These are phyloP conservation scores for Huiozyma sinensis DNA, from an alignment of 805 yeast genomes.

Conservation along the genomic window DNA sequence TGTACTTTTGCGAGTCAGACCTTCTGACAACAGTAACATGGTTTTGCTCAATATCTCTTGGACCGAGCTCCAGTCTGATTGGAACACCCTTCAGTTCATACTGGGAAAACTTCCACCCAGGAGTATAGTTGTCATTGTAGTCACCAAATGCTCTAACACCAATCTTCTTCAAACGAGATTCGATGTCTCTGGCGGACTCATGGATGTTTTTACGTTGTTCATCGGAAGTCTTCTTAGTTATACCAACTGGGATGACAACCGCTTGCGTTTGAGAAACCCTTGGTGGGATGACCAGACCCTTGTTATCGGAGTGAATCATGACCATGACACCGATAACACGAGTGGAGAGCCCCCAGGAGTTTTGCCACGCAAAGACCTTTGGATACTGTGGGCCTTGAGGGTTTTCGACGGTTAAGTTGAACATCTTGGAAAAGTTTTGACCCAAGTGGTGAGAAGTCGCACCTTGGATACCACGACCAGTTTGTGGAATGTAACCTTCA, in stretches of 20 bases:
- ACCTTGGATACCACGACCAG: constrained; percentile 99
- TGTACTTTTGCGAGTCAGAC: constrained; percentile 69
- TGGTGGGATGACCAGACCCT: constrained; percentile 96
- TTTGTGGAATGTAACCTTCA: constrained; percentile 95
- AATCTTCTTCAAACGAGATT: constrained; percentile 43
- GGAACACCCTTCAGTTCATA: constrained; percentile 96
- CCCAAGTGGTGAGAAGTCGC: constrained; percentile 98
- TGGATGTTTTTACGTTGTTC: constrained; percentile 64
- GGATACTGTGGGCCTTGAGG: constrained; percentile 87
- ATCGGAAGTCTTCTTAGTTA: constrained; percentile 73
- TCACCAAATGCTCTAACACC: constrained; percentile 77
- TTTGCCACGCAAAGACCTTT: constrained; percentile 83
- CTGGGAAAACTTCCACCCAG: constrained; percentile 98
- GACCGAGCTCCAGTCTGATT: constrained; percentile 89
- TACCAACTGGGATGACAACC: constrained; percentile 89
- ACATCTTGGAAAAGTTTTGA: constrained; percentile 97
- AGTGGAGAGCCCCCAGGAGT: constrained; percentile 98
- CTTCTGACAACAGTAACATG: constrained; percentile 88
- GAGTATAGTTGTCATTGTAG: constrained; percentile 87
- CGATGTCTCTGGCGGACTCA: constrained; percentile 61
- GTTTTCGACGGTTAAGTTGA: constrained; percentile 87
- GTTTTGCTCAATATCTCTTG: constrained; percentile 76
- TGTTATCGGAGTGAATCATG: constrained; percentile 97
- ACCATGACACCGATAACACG: constrained; percentile 99
- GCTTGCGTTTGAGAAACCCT: constrained; percentile 89